These are phyloP conservation scores for Silybum marianum DNA, from an alignment of 129 eudicot genomes.

Conservation along the genomic window DNA sequence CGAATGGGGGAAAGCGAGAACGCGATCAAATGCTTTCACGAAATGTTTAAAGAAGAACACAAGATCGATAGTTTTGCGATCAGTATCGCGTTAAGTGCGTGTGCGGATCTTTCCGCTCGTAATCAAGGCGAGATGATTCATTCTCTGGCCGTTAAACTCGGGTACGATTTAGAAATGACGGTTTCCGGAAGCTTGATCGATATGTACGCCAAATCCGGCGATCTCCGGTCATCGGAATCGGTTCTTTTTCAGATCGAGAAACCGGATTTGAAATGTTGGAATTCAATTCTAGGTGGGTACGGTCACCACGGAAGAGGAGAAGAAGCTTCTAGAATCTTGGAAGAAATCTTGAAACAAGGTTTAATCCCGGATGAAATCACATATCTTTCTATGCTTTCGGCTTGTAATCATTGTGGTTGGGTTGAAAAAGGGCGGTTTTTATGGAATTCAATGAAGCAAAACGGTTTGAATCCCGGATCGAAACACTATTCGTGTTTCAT, in stretches of 20 bases:
- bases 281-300: slow-evolving; percentile 71
- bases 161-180: slow-evolving; percentile 48
- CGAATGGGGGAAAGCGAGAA: slow-evolving; percentile 56
- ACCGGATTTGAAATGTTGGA: slow-evolving; percentile 81
- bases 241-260: slow-evolving; percentile 36
- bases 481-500: slow-evolving; percentile 83
- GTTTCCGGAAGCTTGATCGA: slow-evolving; percentile 76
- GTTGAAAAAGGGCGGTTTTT: slow-evolving; percentile 54
- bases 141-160: slow-evolving; percentile 57
- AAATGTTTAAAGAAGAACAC: slow-evolving; percentile 57
- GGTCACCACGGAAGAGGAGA: slow-evolving; percentile 79
- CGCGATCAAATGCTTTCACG: slow-evolving; percentile 57
- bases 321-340: slow-evolving; percentile 51
- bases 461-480: slow-evolving; percentile 51
- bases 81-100: slow-evolving; percentile 67
- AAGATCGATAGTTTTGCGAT: slow-evolving; percentile 61
- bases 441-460: slow-evolving; percentile 70
- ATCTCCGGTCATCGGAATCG: slow-evolving; percentile 50
- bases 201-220: slow-evolving; percentile 75
- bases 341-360: slow-evolving; percentile 47
- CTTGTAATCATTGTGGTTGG: slow-evolving; percentile 78
- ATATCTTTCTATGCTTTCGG: slow-evolving; percentile 64
- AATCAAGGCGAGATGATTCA: slow-evolving; percentile 83
- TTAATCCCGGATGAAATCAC: slow-evolving; percentile 69
- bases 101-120: slow-evolving; percentile 74